Base-by-base conservation (phyloP, 805 yeast species). In the Henningerozyma blattae region DNA sequence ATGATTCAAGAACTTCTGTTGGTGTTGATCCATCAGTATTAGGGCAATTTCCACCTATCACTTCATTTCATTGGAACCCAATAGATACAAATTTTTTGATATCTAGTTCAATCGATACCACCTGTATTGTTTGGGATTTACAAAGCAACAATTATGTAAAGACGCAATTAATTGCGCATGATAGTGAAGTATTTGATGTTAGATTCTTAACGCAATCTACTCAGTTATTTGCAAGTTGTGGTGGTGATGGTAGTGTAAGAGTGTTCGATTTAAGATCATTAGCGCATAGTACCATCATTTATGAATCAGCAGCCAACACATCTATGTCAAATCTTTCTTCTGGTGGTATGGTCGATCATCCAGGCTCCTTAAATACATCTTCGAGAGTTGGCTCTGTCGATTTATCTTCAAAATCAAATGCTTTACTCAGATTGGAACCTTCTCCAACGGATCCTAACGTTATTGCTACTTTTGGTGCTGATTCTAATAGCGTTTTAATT, bases 121-220 rank as follows among this genome's bases (percentile, higher is more conserved):
- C 98, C 1, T 91, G 98, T 59, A 87, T 97, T 1, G 75, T 86
- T 3, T 91, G 98, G 97, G 97, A 91, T 58, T 39, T 55, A 22
- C 52, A 55, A 27, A 47, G 58, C 28, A 36, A 45, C 16, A 70
- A 77, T 16, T 59, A 64, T 30, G 94, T 94, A 13, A 82, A 80
- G 51, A 89, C 97, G 1, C 96, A 91, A 59, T 65, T 91, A 31
- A 91, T 91, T 43, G 97, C 98, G 0, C 98, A 91, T 57, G 98
- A 91, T 54, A 75, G 79, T 42, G 96, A 86, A 56, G 98, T 91
- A 4, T 84, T 74, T 54, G 98, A 91, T 54, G 97, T 87, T 20
- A 72, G 81, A 41, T 91, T 86, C 54, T 61, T 87, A 32, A 73
- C 79, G 32, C 76, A 77, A 14, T 72, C 82, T 24, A 73, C 79